Percentiles rank a stretch among this genome's conserved stretches.
phyloP scores from a whole-genome alignment of 139 green algal species.

The Picochlorum sp. region DNA sequence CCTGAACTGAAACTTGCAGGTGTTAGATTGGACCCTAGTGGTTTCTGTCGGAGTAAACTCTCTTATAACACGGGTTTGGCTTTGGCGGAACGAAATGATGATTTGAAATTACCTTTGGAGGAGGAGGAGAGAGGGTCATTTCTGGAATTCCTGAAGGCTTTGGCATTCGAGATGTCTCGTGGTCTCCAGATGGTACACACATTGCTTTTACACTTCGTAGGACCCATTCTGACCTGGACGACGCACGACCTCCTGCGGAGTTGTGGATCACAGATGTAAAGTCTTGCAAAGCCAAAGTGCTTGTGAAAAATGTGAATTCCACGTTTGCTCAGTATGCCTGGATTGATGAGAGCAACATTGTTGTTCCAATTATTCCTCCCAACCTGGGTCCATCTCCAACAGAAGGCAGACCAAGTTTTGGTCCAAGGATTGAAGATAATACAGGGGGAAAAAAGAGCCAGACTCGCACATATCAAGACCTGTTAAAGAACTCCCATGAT shows the following conservation, averaged over 20 bases:
- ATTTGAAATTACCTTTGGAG: constrained; percentile 37
- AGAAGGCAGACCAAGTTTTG: constrained; percentile 41
- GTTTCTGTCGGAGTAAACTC: constrained; percentile 71
- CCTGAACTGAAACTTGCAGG: constrained; percentile 92
- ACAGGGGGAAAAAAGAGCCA: constrained; percentile 59
- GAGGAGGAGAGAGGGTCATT: constrained; percentile 29
- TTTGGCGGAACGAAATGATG: constrained; percentile 29
- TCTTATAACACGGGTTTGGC: constrained; percentile 48
- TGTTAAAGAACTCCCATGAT: constrained; percentile 86
- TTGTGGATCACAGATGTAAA: constrained; percentile 82
- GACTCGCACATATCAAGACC: constrained; percentile 85
- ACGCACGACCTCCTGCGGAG: constrained; percentile 59
- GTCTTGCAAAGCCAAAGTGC: constrained; percentile 41
- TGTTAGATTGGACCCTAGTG: constrained; percentile 78
- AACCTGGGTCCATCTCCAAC: constrained; percentile 18
- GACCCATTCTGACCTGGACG: constrained; percentile 33
- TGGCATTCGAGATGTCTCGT: constrained; percentile 69
- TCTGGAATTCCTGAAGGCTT: constrained; percentile 59
- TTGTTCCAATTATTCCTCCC: constrained; percentile 53
- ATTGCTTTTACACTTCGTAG: constrained; percentile 80
- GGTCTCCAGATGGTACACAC: constrained; percentile 59
- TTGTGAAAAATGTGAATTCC: constrained; percentile 51
- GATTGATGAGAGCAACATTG: constrained; percentile 74
- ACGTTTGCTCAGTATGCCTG: constrained; percentile 60
- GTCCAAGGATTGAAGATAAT: constrained; percentile 80